Evolutionary conservation across 345 rosid species (phyloP).

Genomic region (Cochlearia excelsa): DNA sequence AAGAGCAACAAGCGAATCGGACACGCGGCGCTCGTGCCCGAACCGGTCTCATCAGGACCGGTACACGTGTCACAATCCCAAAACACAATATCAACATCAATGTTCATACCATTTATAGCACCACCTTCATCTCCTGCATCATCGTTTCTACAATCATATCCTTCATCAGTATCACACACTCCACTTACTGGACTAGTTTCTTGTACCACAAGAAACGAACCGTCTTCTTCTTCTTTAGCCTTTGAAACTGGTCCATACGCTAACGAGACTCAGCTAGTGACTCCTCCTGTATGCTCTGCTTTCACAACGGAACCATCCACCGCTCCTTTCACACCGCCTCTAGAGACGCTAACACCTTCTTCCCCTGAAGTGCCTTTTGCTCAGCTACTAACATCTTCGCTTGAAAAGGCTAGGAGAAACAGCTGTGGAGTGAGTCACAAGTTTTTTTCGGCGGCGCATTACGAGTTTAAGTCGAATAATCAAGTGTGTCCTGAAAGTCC

Average conservation of each 20-base stretch:
- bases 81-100: conserved; percentile 41
- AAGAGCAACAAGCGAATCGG: conserved; percentile 63
- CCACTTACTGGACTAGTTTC: conserved; percentile 53
- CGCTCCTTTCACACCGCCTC: conserved; percentile 86
- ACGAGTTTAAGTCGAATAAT: conserved; percentile 42
- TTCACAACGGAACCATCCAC: conserved; percentile 91
- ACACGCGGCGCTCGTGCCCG: conserved; percentile 82
- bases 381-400: conserved; percentile 71
- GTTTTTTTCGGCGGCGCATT: conserved; percentile 43
- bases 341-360: conserved; percentile 65
- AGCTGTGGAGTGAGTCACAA: conserved; percentile 55
- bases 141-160: conserved; percentile 75
- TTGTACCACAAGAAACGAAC: conserved; percentile 62
- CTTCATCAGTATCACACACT: conserved; percentile 76
- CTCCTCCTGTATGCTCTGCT: conserved; percentile 90
- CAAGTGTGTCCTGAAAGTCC: conserved; percentile 80
- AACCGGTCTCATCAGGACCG: conserved; percentile 43
- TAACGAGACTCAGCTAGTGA: conserved; percentile 84
- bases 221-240: conserved; percentile 36
- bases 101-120: conserved; percentile 64
- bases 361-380: conserved; percentile 99
- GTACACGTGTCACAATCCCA: conserved; percentile 38
- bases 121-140: conserved; percentile 98
- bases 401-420: conserved; percentile 54
- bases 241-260: conserved; percentile 93